A percentile compares a stretch with the other conserved stretches of the same genome.
Evolutionary conservation across 352 stramenopile species (phyloP).

Genomic region (Pythium myriotylum): DNA sequence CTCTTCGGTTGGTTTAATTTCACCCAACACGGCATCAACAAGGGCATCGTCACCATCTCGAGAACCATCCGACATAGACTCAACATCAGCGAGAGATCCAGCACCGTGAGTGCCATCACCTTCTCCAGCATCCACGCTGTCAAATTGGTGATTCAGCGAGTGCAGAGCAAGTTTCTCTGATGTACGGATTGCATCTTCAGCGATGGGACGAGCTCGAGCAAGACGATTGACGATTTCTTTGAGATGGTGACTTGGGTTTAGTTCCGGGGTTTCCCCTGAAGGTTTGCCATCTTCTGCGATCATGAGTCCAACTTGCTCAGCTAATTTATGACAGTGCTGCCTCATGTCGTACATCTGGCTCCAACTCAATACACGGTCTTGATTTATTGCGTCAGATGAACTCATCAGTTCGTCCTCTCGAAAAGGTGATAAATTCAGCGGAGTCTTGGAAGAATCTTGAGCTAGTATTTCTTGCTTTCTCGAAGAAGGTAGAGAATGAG

Average conservation of each 20-base stretch:
- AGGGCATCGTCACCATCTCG: slow-evolving; percentile 19
- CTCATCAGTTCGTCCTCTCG: slow-evolving; percentile 7
- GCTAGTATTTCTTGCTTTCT: too few species aligned
- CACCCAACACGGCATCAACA: slow-evolving; percentile 2
- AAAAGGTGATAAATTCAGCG: slow-evolving; percentile 9
- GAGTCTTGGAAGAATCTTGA: not conserved
- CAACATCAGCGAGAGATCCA: slow-evolving; percentile 11
- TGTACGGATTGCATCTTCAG: slow-evolving; percentile 17
- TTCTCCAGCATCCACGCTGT: not conserved
- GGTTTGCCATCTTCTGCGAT: not conserved
- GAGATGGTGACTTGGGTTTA: not conserved
- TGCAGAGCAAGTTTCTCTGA: slow-evolving; percentile 23
- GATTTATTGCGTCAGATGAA: not conserved
- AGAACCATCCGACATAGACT: slow-evolving; percentile 24
- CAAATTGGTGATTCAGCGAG: slow-evolving; percentile 14
- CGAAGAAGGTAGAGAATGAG: not conserved
- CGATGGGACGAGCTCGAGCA: slow-evolving; percentile 10
- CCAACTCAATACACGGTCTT: slow-evolving; percentile 3
- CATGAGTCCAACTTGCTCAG: not conserved
- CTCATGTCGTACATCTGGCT: slow-evolving; percentile 21
- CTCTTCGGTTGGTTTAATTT: not conserved
- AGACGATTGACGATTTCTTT: slow-evolving; percentile 4
- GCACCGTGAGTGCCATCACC: not conserved
- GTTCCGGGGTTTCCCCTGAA: too few species aligned
- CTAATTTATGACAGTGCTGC: slow-evolving; percentile 16